A percentile compares a stretch with the other conserved stretches of the same genome.
These are phyloP conservation scores for Lipomyces kockii DNA, from an alignment of 805 yeast genomes.

Conservation along the genomic window DNA sequence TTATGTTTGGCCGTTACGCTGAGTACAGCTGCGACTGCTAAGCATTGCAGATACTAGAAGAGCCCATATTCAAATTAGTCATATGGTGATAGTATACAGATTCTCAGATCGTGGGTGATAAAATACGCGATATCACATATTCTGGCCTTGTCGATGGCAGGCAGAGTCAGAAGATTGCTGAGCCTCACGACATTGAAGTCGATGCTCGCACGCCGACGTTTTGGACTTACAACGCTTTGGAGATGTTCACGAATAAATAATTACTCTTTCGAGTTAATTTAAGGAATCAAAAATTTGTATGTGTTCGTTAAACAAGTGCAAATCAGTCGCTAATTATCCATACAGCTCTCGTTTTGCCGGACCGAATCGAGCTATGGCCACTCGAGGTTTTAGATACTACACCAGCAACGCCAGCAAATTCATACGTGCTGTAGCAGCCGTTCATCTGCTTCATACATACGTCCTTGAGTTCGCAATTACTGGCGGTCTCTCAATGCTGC, in stretches of 20 bases:
- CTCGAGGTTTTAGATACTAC: not conserved
- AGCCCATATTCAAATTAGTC: no score
- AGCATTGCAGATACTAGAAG: no score
- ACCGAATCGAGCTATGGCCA: not conserved
- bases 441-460: conserved; percentile 69
- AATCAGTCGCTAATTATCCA: not conserved
- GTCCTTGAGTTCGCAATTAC: conserved; percentile 80
- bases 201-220: no score
- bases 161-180: no score
- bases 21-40: no score
- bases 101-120: no score
- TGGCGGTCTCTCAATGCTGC: conserved; percentile 93
- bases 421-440: conserved; percentile 46
- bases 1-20: no score
- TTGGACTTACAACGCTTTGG: not conserved
- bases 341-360: not conserved
- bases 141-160: no score
- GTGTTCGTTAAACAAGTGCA: not conserved
- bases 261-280: not conserved
- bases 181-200: no score
- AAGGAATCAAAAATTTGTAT: not conserved
- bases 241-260: not conserved
- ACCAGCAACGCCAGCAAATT: not conserved
- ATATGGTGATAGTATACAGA: no score
- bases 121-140: no score